Evolutionary conservation across 2,329 filamentous ascomycete genomes (phyloP), one percentile per base, ranked within the genome.

Genomic region (Escovopsis sp.): DNA sequence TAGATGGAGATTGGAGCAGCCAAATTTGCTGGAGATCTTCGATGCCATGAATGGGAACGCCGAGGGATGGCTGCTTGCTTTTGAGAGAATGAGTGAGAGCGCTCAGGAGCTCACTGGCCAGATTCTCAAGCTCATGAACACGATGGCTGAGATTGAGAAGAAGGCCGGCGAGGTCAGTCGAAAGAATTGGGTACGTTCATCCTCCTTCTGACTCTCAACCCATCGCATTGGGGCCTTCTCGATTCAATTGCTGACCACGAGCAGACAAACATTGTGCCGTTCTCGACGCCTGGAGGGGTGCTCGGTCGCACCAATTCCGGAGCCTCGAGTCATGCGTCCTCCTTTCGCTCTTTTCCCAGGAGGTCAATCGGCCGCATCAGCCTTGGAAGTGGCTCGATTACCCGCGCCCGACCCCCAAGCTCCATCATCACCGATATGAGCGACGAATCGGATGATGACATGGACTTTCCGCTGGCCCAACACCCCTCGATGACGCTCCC

Each of bases 41-140:
- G 72, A 78, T 28, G 85, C 87, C 27, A 96, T 96, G 87, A 79
- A 81, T 49, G 83, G 84, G 25, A 96, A 96, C 47, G 79, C 86
- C 8, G 81, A 92, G 43, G 86, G 87, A 30, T 96, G 88, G 88
- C 73, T 78, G 39, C 75, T 77, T 38, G 85, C 85, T 6, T 78
- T 94, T 48, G 68, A 76, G 36, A 79, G 79, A 36, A 65, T 94
- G 39, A 77, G 85, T 51, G 70, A 70, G 16, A 84, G 79, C 49
- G 77, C 79, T 12, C 72, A 78, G 41, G 68, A 72, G 31, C 63
- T 94, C 18, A 79, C 79, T 23, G 68, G 73, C 6, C 64, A 78
- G 21, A 66, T 94, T 28, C 70, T 75, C 27, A 75, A 80, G 54
- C 70, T 94, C 15, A 76, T 75, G 43, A 76, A 72, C 35, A 81